Evolutionary conservation across 805 yeast genomes (phyloP), one percentile per base, ranked within the genome.

Genomic region (Ogataea sp.): DNA sequence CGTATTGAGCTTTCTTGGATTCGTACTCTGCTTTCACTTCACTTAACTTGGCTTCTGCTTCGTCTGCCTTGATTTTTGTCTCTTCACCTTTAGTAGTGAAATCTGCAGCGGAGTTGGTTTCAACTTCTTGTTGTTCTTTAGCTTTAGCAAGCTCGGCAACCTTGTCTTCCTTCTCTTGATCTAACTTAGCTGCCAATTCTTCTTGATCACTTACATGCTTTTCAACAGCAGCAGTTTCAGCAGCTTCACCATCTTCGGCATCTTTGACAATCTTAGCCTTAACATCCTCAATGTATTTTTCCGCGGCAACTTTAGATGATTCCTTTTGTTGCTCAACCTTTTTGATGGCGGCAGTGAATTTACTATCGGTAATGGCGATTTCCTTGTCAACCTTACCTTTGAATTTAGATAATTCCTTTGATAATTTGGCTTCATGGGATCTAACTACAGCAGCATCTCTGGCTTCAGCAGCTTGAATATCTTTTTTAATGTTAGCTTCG

Each of bases 211-310:
- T 53, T 13, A 47, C 64, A 48, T 74, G 80, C 40, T 65, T 60
- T 35, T 57, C 72, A 32, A 67, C 68, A 6, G 77, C 73, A 34
- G 63, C 59, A 16, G 48, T 52, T 56, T 73, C 80, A 32, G 72
- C 66, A n/a, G 59, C 59, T 38, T 59, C 68, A 42, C 58, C 71
- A 32, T 71, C 75, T 16, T 53, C 54, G 31, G 57, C 62, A 42
- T 73, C 73, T 28, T 68, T 64, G 44, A 62, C 68, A 39, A 73
- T 73, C 41, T 66, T 71, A 26, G 49, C 51, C 37, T 56, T 64
- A 31, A 72, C 65, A 17, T 59, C 58, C n/a, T 52, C 55, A 36
- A 71, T 65, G 46, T 72, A 70, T 10, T 51, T 53, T 34, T 54
- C 65, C 20, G 64, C 61, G 13, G 55, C 60, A 18, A 49, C 44